Base-by-base conservation (phyloP, 2,329 filamentous ascomycete genomes). In the Xylaria sp. region DNA sequence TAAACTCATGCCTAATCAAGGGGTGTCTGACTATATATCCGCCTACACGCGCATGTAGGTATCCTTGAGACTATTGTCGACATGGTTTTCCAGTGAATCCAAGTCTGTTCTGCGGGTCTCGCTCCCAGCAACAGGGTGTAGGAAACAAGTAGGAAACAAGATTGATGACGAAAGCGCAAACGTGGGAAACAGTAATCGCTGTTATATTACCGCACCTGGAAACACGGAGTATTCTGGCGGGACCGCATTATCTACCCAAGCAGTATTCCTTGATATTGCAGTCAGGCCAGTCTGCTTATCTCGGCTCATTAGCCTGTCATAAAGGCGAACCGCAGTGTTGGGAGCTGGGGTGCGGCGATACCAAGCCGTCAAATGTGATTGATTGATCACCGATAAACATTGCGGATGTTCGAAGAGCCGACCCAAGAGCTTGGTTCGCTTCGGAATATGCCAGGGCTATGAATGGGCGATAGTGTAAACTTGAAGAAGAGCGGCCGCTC, bases 381-480 rank as follows among this genome's bases (percentile, higher is more conserved):
- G 51, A 62, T 60, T 44, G 55, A 37, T 56, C 23, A 39, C 46
- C 48, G 57, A 65, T 63, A 63, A 51, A 23, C 58, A 37, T 20
- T 66, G 50, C 59, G 60, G 44, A 64, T 23, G 51, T 62, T 63
- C 48, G 50, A 44, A 60, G 25, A 8, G 28, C 52, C 52, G 55
- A 67, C 64, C 68, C 64, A 58, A 57, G 41, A 46, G 59, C 54
- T 60, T 55, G 68, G 68, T 67, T 70, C 60, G n/a, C 59, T 55
- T 20, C 34, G 60, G 23, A 20, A 23, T 23, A 28, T 32, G 50
- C 56, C 10, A 59, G 46, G 34, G 28, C 50, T 41, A 41, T 32
- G 15, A 37, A 59, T 32, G 51, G 50, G 62, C 44, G 23, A 52
- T 39, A 18, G n/a, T 20, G 51, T 28, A 50, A 50, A 56, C 44